Percentiles rank a stretch among this genome's conserved stretches.
phyloP scores from a whole-genome alignment of 805 yeast species.

The Ogataea minuta region DNA sequence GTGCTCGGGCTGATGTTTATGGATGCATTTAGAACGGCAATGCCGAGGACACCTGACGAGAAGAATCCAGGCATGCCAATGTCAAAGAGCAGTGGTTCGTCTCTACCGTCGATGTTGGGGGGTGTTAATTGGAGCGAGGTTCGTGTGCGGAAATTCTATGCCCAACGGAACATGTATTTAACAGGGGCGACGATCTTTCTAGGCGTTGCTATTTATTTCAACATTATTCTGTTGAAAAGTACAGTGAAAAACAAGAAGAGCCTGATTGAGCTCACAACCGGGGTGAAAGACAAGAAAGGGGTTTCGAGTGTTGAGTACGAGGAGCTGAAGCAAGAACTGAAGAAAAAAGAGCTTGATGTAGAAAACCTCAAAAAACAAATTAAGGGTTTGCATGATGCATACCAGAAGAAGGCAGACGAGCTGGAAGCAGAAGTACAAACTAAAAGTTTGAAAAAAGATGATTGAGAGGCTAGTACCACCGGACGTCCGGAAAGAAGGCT shows the following conservation, averaged over 20 bases:
- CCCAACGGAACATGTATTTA: conserved; percentile 57
- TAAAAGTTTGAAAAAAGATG: conserved; percentile 7
- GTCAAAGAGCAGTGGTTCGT: conserved; percentile 2
- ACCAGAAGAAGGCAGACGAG: conserved; percentile 37
- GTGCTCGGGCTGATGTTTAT: conserved; percentile 45
- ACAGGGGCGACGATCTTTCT: conserved; percentile 54
- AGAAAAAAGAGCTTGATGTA: conserved; percentile 21
- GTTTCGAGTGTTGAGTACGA: conserved; percentile 28
- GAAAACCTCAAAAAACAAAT: conserved; percentile 44
- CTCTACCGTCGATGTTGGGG: conserved; percentile 13
- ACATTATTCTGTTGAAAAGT: conserved; percentile 42
- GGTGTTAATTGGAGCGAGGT: conserved; percentile 26
- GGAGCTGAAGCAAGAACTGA: conserved; percentile 19
- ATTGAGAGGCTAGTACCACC: background rate
- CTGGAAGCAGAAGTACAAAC: background rate
- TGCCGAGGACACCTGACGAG: conserved; percentile 18
- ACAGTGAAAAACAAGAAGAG: conserved; percentile 38
- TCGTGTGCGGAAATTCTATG: conserved; percentile 48
- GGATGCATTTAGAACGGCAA: conserved; percentile 39
- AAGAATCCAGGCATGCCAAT: conserved; percentile 7
- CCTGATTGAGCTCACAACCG: conserved; percentile 16
- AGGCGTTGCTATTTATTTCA: conserved; percentile 44
- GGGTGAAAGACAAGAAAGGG: conserved; percentile 40
- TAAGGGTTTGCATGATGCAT: conserved; percentile 40
- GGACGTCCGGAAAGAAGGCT: background rate